A percentile compares a stretch with the other conserved stretches of the same genome.
Conservation (phyloP, 805 yeast genomes). For the Pachysolen tannophilus region DNA sequence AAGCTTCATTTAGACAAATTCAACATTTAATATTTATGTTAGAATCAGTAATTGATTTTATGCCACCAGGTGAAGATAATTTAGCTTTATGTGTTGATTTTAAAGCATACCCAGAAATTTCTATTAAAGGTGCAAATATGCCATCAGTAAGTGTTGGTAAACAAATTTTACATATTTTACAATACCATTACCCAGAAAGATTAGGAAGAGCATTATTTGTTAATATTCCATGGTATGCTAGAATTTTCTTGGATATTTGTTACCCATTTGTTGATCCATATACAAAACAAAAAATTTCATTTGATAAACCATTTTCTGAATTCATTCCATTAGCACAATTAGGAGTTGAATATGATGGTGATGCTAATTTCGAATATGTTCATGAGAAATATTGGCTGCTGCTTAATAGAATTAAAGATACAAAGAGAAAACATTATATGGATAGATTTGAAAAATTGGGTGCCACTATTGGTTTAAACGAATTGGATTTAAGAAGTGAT, state of each 20-base stretch:
- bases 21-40: slow-evolving; percentile 90
- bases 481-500: slow-evolving; percentile 55
- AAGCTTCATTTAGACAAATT: slow-evolving; percentile 84
- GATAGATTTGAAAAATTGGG: slow-evolving; percentile 70
- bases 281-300: slow-evolving; percentile 89
- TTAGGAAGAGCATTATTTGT: slow-evolving; percentile 87
- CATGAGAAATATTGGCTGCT: slow-evolving; percentile 78
- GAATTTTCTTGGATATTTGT: slow-evolving; percentile 85
- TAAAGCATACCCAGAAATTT: slow-evolving; percentile 60
- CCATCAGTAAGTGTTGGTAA: slow-evolving; percentile 89
- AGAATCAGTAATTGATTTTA: slow-evolving; percentile 85
- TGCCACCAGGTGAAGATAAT: slow-evolving; percentile 96
- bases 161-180: slow-evolving; percentile 87
- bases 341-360: slow-evolving; percentile 80
- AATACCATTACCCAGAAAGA: slow-evolving; percentile 96
- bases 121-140: slow-evolving; percentile 55
- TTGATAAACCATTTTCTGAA: slow-evolving; percentile 78
- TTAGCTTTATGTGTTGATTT: slow-evolving; percentile 88
- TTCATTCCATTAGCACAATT: slow-evolving; percentile 79
- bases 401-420: slow-evolving; percentile 50
- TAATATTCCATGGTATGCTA: slow-evolving; percentile 89
- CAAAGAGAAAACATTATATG: slow-evolving; percentile 55
- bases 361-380: slow-evolving; percentile 72
- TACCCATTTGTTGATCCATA: slow-evolving; percentile 95
- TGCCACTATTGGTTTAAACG: slow-evolving; percentile 68